These are phyloP conservation scores for Fusarium odoratissimum DNA, from an alignment of 2,329 filamentous ascomycete genomes.

Conservation along the genomic window DNA sequence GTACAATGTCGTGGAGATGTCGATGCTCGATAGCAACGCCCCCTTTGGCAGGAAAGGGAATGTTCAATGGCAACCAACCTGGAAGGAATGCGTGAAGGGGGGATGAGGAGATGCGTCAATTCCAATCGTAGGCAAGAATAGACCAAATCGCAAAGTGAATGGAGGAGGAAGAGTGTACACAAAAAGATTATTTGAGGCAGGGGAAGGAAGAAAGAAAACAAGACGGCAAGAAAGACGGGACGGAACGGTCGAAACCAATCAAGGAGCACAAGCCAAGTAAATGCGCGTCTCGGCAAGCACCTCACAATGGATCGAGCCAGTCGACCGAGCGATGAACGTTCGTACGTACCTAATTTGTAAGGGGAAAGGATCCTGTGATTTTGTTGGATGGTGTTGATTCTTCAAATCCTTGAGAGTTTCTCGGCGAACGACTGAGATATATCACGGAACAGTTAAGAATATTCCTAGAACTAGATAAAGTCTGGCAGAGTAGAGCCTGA, in stretches of 20 bases:
- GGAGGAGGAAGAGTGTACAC: slow-evolving; percentile 20
- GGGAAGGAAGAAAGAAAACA: slow-evolving; percentile 34
- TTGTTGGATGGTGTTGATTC: slow-evolving; percentile 32
- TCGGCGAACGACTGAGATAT: slow-evolving; percentile 40
- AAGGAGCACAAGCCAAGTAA: slow-evolving; percentile 38
- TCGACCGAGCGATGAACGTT: slow-evolving; percentile 25
- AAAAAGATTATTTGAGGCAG: slow-evolving; percentile 9
- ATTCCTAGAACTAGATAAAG: slow-evolving; percentile 42
- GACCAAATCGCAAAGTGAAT: slow-evolving; percentile 11
- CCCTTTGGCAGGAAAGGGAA: slow-evolving; percentile 1
- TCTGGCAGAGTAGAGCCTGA: slow-evolving; percentile 45
- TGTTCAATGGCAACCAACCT: slow-evolving; percentile 38
- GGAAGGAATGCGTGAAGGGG: slow-evolving; percentile 24
- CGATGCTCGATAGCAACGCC: slow-evolving; percentile 3
- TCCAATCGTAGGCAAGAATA: slow-evolving; percentile 23
- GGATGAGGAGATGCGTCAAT: slow-evolving; percentile 5
- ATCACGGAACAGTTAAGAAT: slow-evolving; percentile 28
- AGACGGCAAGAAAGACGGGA: slow-evolving; percentile 22
- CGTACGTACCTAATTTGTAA: slow-evolving; percentile 43
- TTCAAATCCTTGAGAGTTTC: slow-evolving; percentile 33
- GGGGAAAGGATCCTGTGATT: slow-evolving; percentile 31
- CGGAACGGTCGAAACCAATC: slow-evolving; percentile 27
- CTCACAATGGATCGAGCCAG: slow-evolving; percentile 1
- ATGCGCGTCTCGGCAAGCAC: slow-evolving; percentile 37
- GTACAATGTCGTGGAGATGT: not conserved